Conservation (phyloP, 2,329 filamentous ascomycete species). For the Xylaria sp. region DNA sequence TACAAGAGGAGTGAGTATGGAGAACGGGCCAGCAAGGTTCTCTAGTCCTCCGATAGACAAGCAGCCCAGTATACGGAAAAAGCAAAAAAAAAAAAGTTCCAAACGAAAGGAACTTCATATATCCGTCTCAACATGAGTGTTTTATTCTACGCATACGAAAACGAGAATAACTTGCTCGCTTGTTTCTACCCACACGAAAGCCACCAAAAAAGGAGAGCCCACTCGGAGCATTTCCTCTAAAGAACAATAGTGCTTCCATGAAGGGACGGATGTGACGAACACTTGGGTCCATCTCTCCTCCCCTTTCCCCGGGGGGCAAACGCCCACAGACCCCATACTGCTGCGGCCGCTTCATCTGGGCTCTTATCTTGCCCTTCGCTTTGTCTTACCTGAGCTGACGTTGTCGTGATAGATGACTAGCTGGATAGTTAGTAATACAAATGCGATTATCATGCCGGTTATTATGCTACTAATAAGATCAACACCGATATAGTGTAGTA, state of each 20-base stretch:
- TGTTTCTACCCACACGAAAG: not conserved
- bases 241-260: constrained; percentile 11
- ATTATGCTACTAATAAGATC: constrained; percentile 31
- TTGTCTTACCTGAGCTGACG: too few species aligned
- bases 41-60: not conserved
- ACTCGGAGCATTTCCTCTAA: constrained; percentile 2
- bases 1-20: not conserved
- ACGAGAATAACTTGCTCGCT: not conserved
- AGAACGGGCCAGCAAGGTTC: constrained; percentile 13
- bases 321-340: not conserved
- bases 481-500: constrained; percentile 24
- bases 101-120: not conserved
- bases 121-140: not conserved
- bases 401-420: not conserved
- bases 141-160: not conserved
- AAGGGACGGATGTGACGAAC: constrained; percentile 6
- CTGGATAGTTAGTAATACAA: not conserved
- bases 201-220: not conserved
- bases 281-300: constrained; percentile 5
- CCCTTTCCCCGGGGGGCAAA: not conserved
- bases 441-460: constrained; percentile 19
- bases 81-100: not conserved
- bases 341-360: not conserved
- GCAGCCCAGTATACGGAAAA: not conserved
- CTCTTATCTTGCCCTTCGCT: constrained; percentile 17